phyloP scores from a whole-genome alignment of 164 flowering plant genomes.

The Santalum album region DNA sequence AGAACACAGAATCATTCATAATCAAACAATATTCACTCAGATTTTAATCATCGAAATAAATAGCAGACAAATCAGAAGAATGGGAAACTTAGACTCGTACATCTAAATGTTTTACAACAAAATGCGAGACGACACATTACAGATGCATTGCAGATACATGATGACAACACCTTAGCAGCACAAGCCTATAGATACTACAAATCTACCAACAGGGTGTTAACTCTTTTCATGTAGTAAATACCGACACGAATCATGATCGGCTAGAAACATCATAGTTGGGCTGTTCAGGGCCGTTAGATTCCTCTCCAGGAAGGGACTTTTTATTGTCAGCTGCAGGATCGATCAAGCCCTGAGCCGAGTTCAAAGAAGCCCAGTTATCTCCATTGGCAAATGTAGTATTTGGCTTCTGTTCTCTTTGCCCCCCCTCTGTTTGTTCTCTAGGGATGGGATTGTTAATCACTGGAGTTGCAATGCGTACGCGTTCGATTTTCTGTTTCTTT shows the following conservation, averaged over 20 bases:
- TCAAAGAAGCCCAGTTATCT: conserved; percentile 20
- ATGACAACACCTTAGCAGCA: conserved; percentile 9
- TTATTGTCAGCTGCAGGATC: conserved; percentile 14
- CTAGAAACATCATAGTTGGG: conserved; percentile 20
- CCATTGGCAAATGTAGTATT: conserved; percentile 16
- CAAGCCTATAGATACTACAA: conserved; percentile 7
- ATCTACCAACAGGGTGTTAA: conserved; percentile 6
- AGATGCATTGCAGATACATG: conserved; percentile 5
- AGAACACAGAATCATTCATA: neutral
- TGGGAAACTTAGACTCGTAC: conserved; percentile 5
- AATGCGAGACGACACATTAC: conserved; percentile 5
- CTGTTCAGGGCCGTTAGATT: conserved; percentile 22
- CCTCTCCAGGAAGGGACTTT: conserved; percentile 17
- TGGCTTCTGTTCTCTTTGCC: conserved; percentile 20
- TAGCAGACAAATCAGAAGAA: conserved; percentile 3
- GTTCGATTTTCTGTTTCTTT: conserved; percentile 34
- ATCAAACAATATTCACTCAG: neutral
- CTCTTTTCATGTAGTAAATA: conserved; percentile 2
- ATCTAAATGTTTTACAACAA: conserved; percentile 10
- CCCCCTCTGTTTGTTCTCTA: conserved; percentile 12
- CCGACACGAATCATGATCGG: conserved; percentile 7
- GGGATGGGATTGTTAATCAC: conserved; percentile 6
- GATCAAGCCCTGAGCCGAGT: conserved; percentile 13
- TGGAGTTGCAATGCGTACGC: conserved; percentile 8
- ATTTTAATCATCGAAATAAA: conserved; percentile 7